phyloP scores from a whole-genome alignment of 345 rosid species.

The Arabis hirsuta region DNA sequence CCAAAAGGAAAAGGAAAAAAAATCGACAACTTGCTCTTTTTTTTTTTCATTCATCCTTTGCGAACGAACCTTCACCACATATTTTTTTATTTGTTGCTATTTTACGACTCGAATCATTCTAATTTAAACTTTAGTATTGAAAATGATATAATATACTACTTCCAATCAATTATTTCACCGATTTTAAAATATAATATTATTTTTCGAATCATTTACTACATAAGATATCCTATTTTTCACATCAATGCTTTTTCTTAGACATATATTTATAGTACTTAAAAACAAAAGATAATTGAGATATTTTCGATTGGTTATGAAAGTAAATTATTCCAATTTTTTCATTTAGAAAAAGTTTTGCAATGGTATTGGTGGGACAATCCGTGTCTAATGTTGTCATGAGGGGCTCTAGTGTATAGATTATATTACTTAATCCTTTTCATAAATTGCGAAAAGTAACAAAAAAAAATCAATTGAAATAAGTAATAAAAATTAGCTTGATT shows the following conservation, averaged over 20 bases:
- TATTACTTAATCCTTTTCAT: neutral
- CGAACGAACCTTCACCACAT: conserved; percentile 34
- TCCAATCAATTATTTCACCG: conserved; percentile 6
- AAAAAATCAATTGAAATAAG: conserved; percentile 7
- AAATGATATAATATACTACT: conserved; percentile 23
- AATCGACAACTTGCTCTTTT: conserved; percentile 27
- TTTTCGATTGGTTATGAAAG: conserved; percentile 19
- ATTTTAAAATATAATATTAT: neutral
- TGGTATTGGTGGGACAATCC: conserved; percentile 19
- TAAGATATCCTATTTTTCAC: conserved; percentile 15
- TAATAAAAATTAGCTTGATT: neutral
- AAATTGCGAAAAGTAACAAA: neutral
- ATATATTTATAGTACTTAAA: neutral
- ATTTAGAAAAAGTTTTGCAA: neutral
- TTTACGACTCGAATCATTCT: conserved; percentile 33
- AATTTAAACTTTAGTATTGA: conserved; percentile 35
- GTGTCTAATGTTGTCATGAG: conserved; percentile 20
- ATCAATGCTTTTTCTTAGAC: neutral
- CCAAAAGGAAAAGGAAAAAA: conserved; percentile 25
- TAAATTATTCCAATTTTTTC: neutral
- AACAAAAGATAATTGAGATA: neutral
- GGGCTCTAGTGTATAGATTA: neutral
- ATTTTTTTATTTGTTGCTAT: conserved; percentile 21
- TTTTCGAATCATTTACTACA: neutral
- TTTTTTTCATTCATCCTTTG: conserved; percentile 24